Percentiles rank a stretch among this genome's conserved stretches.
phyloP scores from a whole-genome alignment of 2,329 filamentous ascomycete genomes.

The Thielaviopsis musarum region DNA sequence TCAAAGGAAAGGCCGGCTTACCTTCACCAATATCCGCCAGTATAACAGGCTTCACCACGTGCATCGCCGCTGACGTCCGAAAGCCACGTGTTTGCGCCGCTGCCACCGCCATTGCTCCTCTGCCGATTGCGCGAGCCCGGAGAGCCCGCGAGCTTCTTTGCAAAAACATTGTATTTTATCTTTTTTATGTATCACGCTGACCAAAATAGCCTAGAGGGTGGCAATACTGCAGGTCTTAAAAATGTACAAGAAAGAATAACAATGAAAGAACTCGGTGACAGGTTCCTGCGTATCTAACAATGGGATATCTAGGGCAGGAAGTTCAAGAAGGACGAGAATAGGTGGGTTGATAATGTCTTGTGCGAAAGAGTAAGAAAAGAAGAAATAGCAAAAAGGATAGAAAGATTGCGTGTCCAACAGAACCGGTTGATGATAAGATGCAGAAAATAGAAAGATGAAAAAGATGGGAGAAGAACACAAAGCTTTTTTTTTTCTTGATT shows the following conservation, averaged over 20 bases:
- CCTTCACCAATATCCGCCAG: constrained; percentile 79
- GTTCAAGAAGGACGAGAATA: neutral
- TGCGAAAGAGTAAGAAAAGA: neutral
- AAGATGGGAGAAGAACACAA: neutral
- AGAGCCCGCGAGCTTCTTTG: constrained; percentile 33
- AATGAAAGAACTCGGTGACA: neutral
- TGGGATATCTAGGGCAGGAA: too few species aligned
- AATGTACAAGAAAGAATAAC: neutral
- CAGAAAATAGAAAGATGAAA: neutral
- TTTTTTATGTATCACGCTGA: neutral
- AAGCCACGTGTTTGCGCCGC: neutral
- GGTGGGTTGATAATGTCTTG: neutral
- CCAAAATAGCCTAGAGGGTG: neutral
- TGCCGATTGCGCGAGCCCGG: constrained; percentile 15
- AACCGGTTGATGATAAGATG: neutral
- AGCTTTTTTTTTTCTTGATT: neutral
- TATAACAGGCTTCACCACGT: constrained; percentile 59
- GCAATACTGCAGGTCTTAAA: neutral
- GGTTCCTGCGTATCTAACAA: neutral
- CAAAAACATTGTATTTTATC: constrained; percentile 32
- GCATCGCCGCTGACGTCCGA: constrained; percentile 22
- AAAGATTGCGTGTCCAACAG: neutral
- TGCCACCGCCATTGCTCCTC: too few species aligned
- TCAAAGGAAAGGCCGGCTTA: constrained; percentile 19
- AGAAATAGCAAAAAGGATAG: neutral